Evolutionary conservation across 441 rosid species (phyloP).

Genomic region (Pelargonium fulgidum): DNA sequence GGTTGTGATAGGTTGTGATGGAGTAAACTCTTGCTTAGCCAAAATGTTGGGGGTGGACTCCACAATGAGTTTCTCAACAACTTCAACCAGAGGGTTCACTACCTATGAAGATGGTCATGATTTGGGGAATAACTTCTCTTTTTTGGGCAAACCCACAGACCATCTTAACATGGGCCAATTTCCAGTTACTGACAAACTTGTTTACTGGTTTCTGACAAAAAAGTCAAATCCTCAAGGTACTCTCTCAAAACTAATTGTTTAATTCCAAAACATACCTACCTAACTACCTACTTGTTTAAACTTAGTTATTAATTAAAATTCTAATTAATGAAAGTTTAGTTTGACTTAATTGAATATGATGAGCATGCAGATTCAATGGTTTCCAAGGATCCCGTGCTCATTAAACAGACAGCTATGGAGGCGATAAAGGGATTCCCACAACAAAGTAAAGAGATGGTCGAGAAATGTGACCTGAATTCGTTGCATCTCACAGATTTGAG

Average conservation of each 20-base stretch:
- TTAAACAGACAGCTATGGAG: conserved; percentile 29
- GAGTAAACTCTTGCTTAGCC: not conserved
- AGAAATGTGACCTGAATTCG: conserved; percentile 21
- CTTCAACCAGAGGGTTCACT: not conserved
- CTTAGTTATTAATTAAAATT: not conserved
- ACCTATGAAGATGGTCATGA: conserved; percentile 19
- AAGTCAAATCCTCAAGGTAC: conserved; percentile 25
- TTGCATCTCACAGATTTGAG: conserved; percentile 29
- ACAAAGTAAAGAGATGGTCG: conserved; percentile 33
- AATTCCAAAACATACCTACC: not conserved
- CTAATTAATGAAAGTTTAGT: not conserved
- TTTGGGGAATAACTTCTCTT: not conserved
- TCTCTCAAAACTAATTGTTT: not conserved
- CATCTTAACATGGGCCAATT: conserved; percentile 18
- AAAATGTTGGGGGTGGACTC: not conserved
- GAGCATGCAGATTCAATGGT: conserved; percentile 22
- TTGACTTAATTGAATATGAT: not conserved
- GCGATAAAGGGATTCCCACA: conserved; percentile 24
- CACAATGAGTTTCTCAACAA: not conserved
- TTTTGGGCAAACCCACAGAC: not conserved
- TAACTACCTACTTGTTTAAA: too few relatives aligned
- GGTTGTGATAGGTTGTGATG: conserved; percentile 3
- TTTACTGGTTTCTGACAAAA: conserved; percentile 27
- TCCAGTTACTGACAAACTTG: conserved; percentile 16
- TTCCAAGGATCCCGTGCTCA: conserved; percentile 22